Conservation (phyloP, 495 filamentous ascomycete genomes). For the Pyrenula massariospora region DNA sequence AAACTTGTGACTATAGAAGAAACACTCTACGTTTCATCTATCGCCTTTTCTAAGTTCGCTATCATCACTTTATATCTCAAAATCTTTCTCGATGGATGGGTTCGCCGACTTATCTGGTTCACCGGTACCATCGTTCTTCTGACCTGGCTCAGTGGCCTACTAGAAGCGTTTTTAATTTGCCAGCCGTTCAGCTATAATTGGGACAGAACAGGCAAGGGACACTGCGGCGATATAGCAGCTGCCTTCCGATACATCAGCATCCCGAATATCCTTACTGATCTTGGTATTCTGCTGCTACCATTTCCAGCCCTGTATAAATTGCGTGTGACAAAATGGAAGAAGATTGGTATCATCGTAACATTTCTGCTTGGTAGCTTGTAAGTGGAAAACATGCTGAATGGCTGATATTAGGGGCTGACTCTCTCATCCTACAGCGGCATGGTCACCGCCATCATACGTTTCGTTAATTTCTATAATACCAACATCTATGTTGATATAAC, state of each 20-base stretch:
- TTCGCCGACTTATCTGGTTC: neutral
- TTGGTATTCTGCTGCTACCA: neutral
- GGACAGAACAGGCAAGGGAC: neutral
- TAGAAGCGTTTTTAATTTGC: neutral
- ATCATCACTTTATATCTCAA: neutral
- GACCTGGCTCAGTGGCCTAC: neutral
- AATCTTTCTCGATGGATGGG: neutral
- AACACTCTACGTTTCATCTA: neutral
- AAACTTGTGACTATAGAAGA: neutral
- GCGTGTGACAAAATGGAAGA: neutral
- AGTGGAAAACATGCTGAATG: neutral
- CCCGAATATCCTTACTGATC: neutral
- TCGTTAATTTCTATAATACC: neutral
- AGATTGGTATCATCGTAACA: neutral
- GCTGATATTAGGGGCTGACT: neutral
- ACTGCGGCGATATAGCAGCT: neutral
- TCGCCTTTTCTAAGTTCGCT: neutral
- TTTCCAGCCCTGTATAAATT: neutral
- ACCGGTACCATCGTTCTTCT: neutral
- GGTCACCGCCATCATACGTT: neutral
- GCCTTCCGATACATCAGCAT: neutral
- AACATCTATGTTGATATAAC: neutral
- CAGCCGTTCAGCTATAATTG: neutral
- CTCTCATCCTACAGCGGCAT: neutral
- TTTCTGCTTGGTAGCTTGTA: neutral